phyloP scores from a whole-genome alignment of 768 basidiomycete species.

The Suillus weaverae region DNA sequence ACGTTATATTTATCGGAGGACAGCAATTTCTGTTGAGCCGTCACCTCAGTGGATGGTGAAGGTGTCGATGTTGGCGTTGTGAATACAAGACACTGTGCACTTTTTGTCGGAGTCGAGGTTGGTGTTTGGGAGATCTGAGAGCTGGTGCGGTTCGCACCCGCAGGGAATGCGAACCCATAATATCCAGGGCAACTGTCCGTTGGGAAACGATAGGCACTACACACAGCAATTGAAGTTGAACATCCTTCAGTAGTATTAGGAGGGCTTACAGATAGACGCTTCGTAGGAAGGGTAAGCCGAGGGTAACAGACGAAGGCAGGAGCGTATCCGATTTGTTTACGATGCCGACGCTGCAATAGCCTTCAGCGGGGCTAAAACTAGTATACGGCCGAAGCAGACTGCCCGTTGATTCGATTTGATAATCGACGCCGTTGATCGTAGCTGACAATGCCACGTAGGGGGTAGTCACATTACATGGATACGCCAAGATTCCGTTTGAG shows the following conservation, averaged over 20 bases:
- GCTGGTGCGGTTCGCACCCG: constrained; percentile 27
- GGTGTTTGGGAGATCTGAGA: constrained; percentile 31
- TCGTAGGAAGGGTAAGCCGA: constrained; percentile 31
- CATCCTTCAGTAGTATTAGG: background rate
- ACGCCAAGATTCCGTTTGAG: constrained; percentile 7
- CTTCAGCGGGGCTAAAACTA: background rate
- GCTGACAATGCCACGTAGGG: constrained; percentile 26
- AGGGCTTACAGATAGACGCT: constrained; percentile 32
- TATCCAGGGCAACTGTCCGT: constrained; percentile 30
- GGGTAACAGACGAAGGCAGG: constrained; percentile 13
- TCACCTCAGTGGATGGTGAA: constrained; percentile 13
- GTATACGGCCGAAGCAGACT: constrained; percentile 22
- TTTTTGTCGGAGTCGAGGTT: constrained; percentile 25
- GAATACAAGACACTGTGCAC: constrained; percentile 26
- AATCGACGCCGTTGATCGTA: constrained; percentile 34
- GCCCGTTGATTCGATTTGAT: constrained; percentile 26
- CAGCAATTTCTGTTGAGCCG: constrained; percentile 15
- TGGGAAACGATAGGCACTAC: constrained; percentile 34
- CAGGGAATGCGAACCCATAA: constrained; percentile 33
- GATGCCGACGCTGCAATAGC: constrained; percentile 26
- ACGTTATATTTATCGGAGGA: constrained; percentile 16
- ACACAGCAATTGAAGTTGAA: background rate
- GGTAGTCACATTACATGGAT: constrained; percentile 17
- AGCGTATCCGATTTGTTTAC: constrained; percentile 12
- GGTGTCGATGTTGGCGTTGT: constrained; percentile 30